Evolutionary conservation across 257 asterid genomes (phyloP).

Genomic region (Solanum etuberosum): DNA sequence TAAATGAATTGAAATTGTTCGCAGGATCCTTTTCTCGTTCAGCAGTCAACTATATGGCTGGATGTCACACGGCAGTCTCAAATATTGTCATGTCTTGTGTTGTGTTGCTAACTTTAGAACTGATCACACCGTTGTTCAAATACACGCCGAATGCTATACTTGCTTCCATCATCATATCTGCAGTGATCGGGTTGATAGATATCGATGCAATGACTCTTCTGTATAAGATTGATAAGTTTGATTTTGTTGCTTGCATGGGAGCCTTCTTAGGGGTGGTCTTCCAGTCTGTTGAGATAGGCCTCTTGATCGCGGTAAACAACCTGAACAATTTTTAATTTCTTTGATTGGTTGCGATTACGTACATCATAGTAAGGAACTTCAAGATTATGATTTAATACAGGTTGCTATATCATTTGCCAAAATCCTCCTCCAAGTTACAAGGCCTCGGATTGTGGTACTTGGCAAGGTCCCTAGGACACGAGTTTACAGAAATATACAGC

Average conservation of each 20-base stretch:
- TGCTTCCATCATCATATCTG: conserved; percentile 68
- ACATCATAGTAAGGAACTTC: background rate
- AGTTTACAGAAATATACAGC: conserved; percentile 59
- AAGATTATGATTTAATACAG: conserved; percentile 4
- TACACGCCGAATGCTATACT: conserved; percentile 67
- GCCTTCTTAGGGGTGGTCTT: conserved; percentile 74
- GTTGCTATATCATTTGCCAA: conserved; percentile 61
- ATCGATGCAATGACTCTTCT: conserved; percentile 40
- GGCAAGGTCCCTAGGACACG: conserved; percentile 56
- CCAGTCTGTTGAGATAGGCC: conserved; percentile 58
- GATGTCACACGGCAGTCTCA: conserved; percentile 59
- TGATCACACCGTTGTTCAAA: conserved; percentile 65
- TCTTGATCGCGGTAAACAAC: conserved; percentile 46
- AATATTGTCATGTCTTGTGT: conserved; percentile 58
- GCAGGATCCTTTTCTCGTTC: conserved; percentile 35
- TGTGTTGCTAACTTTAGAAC: conserved; percentile 36
- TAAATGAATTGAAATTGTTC: background rate
- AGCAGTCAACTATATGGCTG: conserved; percentile 56
- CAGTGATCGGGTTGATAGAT: conserved; percentile 49
- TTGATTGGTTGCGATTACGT: background rate
- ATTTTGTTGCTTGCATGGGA: conserved; percentile 71
- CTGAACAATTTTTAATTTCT: background rate
- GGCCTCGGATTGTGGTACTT: conserved; percentile 55
- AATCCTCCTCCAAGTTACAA: conserved; percentile 71
- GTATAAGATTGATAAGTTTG: conserved; percentile 68